Base-by-base conservation (phyloP, 192 early-diverging fungal species). In the Coemansia sp. region DNA sequence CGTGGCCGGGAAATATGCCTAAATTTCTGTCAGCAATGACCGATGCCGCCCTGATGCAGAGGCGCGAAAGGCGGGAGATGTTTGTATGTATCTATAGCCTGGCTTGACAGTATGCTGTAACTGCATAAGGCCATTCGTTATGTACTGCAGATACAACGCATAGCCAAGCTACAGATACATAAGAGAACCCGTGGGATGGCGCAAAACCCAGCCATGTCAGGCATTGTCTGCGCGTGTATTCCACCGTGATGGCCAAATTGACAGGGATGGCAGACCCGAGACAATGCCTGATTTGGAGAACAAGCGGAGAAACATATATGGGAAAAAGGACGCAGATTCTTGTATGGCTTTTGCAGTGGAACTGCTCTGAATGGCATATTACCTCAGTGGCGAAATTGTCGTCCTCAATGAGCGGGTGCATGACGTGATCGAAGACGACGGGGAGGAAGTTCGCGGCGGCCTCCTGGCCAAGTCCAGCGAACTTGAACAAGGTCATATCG, bases 301-400 rank as follows among this genome's bases (percentile, higher is more conserved):
- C 14, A 18, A 52, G 22, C 31, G 41, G 19, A 21, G 34, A 34
- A 23, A 41, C 53, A 60, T 31, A 53, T 47, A 32, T 60, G 32
- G 58, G 51, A 49, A 56, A 53, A 64, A 60, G 50, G 8, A 66
- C 25, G 49, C 56, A 38, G 30, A 21, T 23, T 38, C 10, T 58
- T 58, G 28, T 41, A 58, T 38, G 34, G 19, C 21, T 31, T n/a
- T 23, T 19, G 14, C 23, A 24, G 38, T n/a, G 41, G 4, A 41
- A 22, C 32, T 14, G 38, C 9, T 16, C 47, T 51, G 21, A 19
- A 52, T 49, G 67, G 52, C 58, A 58, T 60, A 59, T 78, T 44
- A 95, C 92, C 67, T 92, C 89, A 30, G 89, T 92, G 54, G 87
- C 83, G 70, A 92, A 93, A 56, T 93, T 88, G 49, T 81, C 81